Conservation (phyloP, 2,329 filamentous ascomycete species). For the Waltergamsia citrina region DNA sequence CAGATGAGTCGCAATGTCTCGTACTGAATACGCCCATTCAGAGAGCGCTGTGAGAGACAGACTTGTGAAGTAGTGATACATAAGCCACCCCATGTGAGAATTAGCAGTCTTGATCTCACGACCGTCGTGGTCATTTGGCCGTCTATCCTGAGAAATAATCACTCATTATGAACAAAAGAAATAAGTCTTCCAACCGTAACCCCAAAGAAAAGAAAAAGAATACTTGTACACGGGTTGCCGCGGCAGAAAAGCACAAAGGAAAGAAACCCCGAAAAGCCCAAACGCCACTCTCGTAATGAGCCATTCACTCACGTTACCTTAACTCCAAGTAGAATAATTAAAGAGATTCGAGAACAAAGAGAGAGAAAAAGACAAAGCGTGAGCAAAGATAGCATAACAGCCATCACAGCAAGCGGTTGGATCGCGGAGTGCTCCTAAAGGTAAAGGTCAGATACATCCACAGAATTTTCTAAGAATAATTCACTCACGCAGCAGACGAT, state of each 20-base stretch:
- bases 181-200: slow-evolving; percentile 2
- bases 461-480: background rate
- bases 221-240: slow-evolving; percentile 23
- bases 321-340: background rate
- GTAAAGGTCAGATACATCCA: background rate
- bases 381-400: background rate
- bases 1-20: background rate
- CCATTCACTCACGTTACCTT: no score
- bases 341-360: background rate
- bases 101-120: background rate
- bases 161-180: background rate
- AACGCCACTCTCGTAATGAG: slow-evolving; percentile 1
- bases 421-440: slow-evolving; percentile 31
- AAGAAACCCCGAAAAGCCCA: slow-evolving; percentile 7
- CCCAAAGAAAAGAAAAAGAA: slow-evolving; percentile 13
- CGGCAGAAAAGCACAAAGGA: slow-evolving; percentile 4
- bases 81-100: background rate
- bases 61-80: background rate
- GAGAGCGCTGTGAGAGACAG: no score
- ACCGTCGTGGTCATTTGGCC: background rate
- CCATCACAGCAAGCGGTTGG: slow-evolving; percentile 29
- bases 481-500: slow-evolving; percentile 43
- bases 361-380: slow-evolving; percentile 5
- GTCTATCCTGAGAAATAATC: background rate
- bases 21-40: no score